Base-by-base conservation (phyloP, 2,329 filamentous ascomycete species). In the Massarina eburnea region DNA sequence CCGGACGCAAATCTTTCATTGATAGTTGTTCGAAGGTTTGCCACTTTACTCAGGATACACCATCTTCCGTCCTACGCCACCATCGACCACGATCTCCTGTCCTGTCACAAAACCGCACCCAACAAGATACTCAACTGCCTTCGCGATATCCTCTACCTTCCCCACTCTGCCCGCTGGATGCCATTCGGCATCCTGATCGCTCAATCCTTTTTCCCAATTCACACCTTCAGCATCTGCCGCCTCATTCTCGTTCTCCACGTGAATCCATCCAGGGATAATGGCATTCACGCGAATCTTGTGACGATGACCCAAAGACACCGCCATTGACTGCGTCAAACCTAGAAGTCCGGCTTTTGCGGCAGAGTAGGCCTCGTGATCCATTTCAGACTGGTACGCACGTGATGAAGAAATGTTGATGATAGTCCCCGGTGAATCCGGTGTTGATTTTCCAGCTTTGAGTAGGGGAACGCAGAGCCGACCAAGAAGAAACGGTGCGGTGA, bases 191-290 rank as follows among this genome's bases (percentile, higher is more conserved):
- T 80, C 77, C 30, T 71, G 70, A 46, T 71, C 62, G 2, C 58
- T 70, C 51, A 79, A 52, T 0, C 72, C 75, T 3, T 76, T 72
- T 46, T 77, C 74, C 77, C 76, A 80, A 26, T 50, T 49, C 38
- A 40, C 48, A 0, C 68, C 68, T 32, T 66, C 59, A 52, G 73
- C 70, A 53, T 79, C 73, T 2, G 62, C 73, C 30, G 58, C 57
- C 49, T 66, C 65, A 33, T 63, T 70, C 58, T 76, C 73, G 36
- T 77, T 66, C 37, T 56, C 63, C 7, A 79, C 77, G 52, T 79
- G 70, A 37, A 80, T 77, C 78, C 77, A 80, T 0, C 77, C 77
- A 0, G 76, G 77, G 26, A 78, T 55, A 14, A 80, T 73, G 0
- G 75, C 71, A 49, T 78, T 80, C 20, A 77, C 74, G 4, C 75